A percentile compares a stretch with the other conserved stretches of the same genome.
phyloP scores from a whole-genome alignment of 768 basidiomycete genomes.

The Gymnopilus dilepis region DNA sequence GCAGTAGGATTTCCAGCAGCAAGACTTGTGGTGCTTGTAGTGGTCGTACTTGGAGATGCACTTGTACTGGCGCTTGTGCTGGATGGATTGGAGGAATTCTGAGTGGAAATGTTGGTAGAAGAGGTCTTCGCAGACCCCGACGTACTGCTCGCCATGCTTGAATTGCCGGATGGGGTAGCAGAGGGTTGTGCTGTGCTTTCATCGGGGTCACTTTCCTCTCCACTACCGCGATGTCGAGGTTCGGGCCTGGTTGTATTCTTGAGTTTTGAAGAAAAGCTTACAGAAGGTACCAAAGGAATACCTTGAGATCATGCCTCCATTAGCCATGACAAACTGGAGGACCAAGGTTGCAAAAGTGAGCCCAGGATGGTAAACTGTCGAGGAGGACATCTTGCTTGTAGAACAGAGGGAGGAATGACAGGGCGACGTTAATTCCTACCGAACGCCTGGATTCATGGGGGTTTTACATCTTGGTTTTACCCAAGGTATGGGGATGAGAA shows the following conservation, averaged over 20 bases:
- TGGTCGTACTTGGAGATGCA: neutral
- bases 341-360: conserved; percentile 25
- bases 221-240: conserved; percentile 4
- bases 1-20: neutral
- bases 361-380: conserved; percentile 20
- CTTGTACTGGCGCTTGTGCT: neutral
- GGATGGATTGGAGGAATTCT: neutral
- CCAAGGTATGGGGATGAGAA: conserved; percentile 14
- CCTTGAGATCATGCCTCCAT: conserved; percentile 10
- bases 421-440: conserved; percentile 10
- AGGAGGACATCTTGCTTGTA: conserved; percentile 14
- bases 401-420: conserved; percentile 2
- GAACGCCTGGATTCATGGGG: conserved; percentile 2
- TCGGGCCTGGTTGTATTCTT: neutral
- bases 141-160: neutral
- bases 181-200: neutral
- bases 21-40: neutral
- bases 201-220: neutral
- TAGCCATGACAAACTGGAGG: conserved; percentile 20
- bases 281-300: neutral
- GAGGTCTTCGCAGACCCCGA: neutral
- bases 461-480: conserved; percentile 9
- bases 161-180: neutral
- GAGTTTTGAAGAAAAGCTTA: neutral
- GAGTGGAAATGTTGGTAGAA: neutral